These are phyloP conservation scores for Nosema muscidifuracis DNA, from an alignment of 371 early-diverging fungal genomes.

Conservation along the genomic window DNA sequence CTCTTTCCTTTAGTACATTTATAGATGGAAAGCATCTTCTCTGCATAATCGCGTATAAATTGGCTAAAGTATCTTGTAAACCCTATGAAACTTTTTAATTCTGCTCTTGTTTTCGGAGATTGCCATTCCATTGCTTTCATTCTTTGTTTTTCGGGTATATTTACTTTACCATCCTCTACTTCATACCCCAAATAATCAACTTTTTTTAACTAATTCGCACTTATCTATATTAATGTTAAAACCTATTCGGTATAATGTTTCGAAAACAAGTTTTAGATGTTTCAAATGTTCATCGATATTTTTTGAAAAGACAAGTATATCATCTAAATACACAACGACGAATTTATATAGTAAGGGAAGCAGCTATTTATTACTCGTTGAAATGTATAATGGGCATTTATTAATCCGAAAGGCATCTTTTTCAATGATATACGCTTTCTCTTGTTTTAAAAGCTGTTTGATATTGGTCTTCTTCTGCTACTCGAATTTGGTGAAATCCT, in stretches of 20 bases:
- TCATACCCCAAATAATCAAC: neutral
- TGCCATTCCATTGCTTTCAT: neutral
- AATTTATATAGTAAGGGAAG: neutral
- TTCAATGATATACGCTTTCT: neutral
- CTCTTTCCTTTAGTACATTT: neutral
- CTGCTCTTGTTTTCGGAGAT: neutral
- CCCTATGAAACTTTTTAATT: neutral
- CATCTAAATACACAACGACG: neutral
- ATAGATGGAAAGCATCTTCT: neutral
- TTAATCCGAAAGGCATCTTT: neutral
- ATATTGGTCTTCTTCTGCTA: neutral
- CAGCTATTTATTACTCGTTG: neutral
- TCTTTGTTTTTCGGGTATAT: neutral
- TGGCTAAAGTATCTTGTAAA: neutral
- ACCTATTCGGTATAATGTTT: neutral
- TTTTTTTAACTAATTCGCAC: neutral
- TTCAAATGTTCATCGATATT: neutral
- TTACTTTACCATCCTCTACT: neutral
- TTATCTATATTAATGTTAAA: neutral
- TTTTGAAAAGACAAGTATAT: neutral
- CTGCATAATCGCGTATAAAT: neutral
- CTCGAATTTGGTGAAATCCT: slow-evolving; percentile 5
- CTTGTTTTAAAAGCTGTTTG: neutral
- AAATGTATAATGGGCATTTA: neutral
- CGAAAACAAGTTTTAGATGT: neutral